Conservation (phyloP, 768 basidiomycete species). For the Mycena maculata region DNA sequence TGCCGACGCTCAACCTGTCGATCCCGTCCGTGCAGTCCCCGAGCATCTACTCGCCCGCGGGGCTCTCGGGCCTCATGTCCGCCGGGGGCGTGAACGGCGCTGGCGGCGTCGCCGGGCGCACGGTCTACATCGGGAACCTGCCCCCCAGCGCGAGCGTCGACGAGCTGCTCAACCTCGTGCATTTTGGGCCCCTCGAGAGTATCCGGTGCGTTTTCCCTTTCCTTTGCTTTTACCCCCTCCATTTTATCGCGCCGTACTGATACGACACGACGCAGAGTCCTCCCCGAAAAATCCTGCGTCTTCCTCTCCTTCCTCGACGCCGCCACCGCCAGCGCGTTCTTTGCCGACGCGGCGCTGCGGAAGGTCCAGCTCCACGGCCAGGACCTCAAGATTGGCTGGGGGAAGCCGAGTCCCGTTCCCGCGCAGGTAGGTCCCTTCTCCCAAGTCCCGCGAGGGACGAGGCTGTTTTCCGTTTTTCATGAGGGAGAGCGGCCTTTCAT, state of each 20-base stretch:
- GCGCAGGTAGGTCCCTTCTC: no score
- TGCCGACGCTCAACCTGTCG: constrained; percentile 74
- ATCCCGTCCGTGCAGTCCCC: constrained; percentile 79
- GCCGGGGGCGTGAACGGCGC: constrained; percentile 75
- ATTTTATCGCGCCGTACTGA: no score
- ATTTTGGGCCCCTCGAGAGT: constrained; percentile 96
- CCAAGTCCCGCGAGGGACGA: no score
- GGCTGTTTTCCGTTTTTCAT: no score
- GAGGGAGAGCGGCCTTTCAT: no score
- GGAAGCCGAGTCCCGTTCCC: constrained; percentile 91
- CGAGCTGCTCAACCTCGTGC: constrained; percentile 96
- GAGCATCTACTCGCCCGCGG: constrained; percentile 86
- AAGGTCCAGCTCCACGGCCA: constrained; percentile 93
- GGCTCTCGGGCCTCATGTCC: constrained; percentile 76
- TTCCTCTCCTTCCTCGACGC: constrained; percentile 98
- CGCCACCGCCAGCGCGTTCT: constrained; percentile 93
- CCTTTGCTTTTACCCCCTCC: no score
- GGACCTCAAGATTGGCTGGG: constrained; percentile 99
- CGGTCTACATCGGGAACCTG: constrained; percentile 97
- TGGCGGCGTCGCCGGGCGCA: constrained; percentile 74
- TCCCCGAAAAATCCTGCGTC: constrained; percentile 97
- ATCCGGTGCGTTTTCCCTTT: no score
- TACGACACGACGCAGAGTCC: no score
- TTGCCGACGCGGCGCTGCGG: constrained; percentile 96
- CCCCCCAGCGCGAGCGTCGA: constrained; percentile 97